phyloP scores from a whole-genome alignment of 169 alveolate species.

The Eimeria falciformis region DNA sequence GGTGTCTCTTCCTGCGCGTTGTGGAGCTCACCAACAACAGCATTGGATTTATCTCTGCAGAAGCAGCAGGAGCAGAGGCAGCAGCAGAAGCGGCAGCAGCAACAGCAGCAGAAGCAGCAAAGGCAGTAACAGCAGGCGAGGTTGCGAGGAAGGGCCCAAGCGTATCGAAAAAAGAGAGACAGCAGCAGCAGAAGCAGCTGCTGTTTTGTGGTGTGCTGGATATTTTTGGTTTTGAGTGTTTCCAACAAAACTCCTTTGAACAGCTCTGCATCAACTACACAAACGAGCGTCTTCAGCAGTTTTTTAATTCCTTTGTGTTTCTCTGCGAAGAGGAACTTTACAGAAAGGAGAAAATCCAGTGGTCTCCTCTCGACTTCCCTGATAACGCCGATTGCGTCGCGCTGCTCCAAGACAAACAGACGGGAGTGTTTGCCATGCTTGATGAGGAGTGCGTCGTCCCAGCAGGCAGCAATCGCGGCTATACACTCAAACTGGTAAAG shows the following conservation, averaged over 20 bases:
- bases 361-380: conserved; percentile 97
- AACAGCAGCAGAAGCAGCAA: conserved; percentile 15
- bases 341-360: conserved; percentile 89
- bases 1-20: conserved; percentile 95
- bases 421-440: conserved; percentile 93
- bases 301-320: conserved; percentile 96
- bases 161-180: neutral
- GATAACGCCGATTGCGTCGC: conserved; percentile 97
- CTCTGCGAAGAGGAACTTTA: conserved; percentile 90
- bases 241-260: conserved; percentile 93
- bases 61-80: conserved; percentile 14
- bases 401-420: conserved; percentile 90
- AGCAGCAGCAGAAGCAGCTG: neutral
- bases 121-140: neutral
- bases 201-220: conserved; percentile 94
- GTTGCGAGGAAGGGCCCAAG: neutral
- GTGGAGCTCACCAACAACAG: conserved; percentile 95
- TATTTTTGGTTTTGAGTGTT: conserved; percentile 99
- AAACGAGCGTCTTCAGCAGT: conserved; percentile 95
- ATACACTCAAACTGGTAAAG: conserved; percentile 86
- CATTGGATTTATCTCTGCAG: conserved; percentile 83
- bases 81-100: neutral
- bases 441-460: conserved; percentile 96
- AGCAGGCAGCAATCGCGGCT: conserved; percentile 91
- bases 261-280: conserved; percentile 98